Evolutionary conservation across 2,329 filamentous ascomycete genomes (phyloP), one percentile per base, ranked within the genome.

Genomic region (Nigrospora sphaerica): DNA sequence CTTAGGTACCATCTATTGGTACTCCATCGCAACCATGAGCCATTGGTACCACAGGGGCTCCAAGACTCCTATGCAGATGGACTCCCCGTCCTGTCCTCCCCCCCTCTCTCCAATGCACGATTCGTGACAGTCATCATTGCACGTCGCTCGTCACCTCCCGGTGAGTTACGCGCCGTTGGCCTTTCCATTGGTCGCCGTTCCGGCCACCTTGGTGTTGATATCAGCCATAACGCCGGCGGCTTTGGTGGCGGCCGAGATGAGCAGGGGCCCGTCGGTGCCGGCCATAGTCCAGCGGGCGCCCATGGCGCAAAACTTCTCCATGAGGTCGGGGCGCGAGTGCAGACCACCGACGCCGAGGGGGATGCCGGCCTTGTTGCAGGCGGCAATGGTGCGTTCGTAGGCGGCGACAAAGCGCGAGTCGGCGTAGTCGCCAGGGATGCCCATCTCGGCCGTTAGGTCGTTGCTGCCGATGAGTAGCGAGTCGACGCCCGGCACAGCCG

Each of bases 391-490:
- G 46, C 63, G 65, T 34, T 61, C 51, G 7, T 66, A 59, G 0
- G 62, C 53, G 7, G 63, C 51, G 12, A 55, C 42, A 32, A 60
- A 61, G 7, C 52, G 35, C 2, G 59, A 52, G 49, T 65, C 62
- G 28, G 69, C 66, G 49, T 66, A 70, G 34, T 70, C 55, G 2
- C 67, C 67, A 0, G 66, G 67, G 32, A 69, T 69, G 0, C 69
- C 69, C 56, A 72, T 61, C 37, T 72, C 69, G 1, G 65, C 62
- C 17, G 58, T 66, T 41, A 73, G 53, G 46, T 72, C 71, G 42
- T 72, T 72, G 2, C 68, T 66, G 6, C 71, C 69, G 17, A 72
- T 64, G 3, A 73, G 55, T 1, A 73, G 53, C 1, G 57, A 63
- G 48, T 73, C 70, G 5, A 73, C 69, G 1, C 69, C 68, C 0